Conservation (phyloP, 257 asterid genomes). For the Datura wrightii region DNA sequence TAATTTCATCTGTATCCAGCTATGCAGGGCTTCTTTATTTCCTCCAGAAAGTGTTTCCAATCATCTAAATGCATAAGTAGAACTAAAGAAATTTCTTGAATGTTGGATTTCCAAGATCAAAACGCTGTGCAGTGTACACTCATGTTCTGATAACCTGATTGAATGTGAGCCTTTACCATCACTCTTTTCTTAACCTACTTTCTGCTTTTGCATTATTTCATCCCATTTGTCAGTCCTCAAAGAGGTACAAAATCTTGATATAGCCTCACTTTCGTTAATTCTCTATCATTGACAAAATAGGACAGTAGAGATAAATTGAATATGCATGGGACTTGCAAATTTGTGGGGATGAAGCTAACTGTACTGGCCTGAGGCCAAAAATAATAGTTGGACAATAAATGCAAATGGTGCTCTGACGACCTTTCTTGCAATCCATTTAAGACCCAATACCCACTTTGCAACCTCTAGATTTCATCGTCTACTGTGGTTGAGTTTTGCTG, state of each 20-base stretch:
- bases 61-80: not conserved
- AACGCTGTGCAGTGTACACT: not conserved
- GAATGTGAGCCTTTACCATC: slow-evolving; percentile 7
- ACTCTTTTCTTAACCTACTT: not conserved
- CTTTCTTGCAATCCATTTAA: not conserved
- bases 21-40: not conserved
- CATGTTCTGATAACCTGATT: slow-evolving; percentile 5
- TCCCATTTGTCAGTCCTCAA: slow-evolving; percentile 14
- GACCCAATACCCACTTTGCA: not conserved
- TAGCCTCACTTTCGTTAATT: not conserved
- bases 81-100: not conserved
- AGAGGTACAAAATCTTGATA: not conserved
- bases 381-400: slow-evolving; percentile 19
- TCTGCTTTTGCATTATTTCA: slow-evolving; percentile 12
- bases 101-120: not conserved
- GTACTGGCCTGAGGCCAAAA: not conserved
- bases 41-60: not conserved
- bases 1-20: not conserved
- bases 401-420: not conserved
- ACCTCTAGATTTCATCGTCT: not conserved
- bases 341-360: not conserved
- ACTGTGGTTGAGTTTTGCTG: not conserved
- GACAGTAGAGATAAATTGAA: not conserved
- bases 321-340: not conserved
- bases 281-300: slow-evolving; percentile 7